A percentile compares a stretch with the other conserved stretches of the same genome.
phyloP scores from a whole-genome alignment of 2,329 filamentous ascomycete species.

The Paraconiothyrium sp. region DNA sequence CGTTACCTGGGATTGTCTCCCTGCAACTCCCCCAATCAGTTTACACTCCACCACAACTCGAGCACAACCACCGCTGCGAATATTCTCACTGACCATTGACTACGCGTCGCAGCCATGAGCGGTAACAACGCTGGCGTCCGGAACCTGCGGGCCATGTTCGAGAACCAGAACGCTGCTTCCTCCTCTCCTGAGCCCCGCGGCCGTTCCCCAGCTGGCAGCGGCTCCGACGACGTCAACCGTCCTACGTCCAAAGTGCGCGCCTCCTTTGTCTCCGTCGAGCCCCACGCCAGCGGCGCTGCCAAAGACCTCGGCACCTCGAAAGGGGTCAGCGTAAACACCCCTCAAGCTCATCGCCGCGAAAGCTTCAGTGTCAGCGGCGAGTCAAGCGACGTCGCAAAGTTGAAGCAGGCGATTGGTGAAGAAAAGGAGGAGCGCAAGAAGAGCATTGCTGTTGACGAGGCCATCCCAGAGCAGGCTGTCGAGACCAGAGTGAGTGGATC shows the following conservation, averaged over 20 bases:
- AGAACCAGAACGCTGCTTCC: constrained; percentile 50
- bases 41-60: constrained; percentile 15
- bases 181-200: constrained; percentile 55
- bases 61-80: constrained; percentile 24
- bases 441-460: constrained; percentile 47
- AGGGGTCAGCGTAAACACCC: constrained; percentile 41
- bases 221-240: constrained; percentile 41
- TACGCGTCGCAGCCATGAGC: constrained; percentile 56
- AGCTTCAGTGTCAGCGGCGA: constrained; percentile 55
- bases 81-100: constrained; percentile 38
- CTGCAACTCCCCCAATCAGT: constrained; percentile 15
- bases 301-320: constrained; percentile 38
- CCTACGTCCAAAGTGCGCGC: constrained; percentile 57
- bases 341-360: constrained; percentile 45
- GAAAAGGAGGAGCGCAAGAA: constrained; percentile 52
- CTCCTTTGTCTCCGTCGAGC: constrained; percentile 59
- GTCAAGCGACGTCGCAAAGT: constrained; percentile 44
- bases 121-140: constrained; percentile 55
- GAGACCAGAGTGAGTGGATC: constrained; percentile 40
- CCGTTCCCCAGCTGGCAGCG: constrained; percentile 53
- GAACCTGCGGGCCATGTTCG: constrained; percentile 61
- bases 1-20: constrained; percentile 15
- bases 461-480: constrained; percentile 55
- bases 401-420: constrained; percentile 52
- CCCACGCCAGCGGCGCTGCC: constrained; percentile 22